Conservation (phyloP, 164 flowering plant genomes). For the Stephania japonica region DNA sequence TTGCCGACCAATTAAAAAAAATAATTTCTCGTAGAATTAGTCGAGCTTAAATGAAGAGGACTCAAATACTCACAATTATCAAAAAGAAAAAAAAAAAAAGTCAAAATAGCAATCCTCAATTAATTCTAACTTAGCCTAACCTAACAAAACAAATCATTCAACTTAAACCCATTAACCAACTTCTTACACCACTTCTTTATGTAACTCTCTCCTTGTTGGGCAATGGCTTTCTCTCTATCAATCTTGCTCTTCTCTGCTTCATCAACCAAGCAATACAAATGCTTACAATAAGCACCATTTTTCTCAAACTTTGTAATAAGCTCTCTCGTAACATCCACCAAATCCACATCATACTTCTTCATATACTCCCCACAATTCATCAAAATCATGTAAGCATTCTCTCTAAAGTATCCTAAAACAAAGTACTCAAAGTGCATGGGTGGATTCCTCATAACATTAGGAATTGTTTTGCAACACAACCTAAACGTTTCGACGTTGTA, state of each 20-base stretch:
- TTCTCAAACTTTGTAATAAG: background rate
- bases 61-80: too few species aligned
- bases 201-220: background rate
- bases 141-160: too few species aligned
- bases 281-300: background rate
- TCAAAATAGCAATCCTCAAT: too few species aligned
- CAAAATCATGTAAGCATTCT: slow-evolving; percentile 15
- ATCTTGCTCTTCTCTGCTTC: background rate
- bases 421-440: slow-evolving; percentile 28
- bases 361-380: slow-evolving; percentile 10
- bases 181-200: background rate
- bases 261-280: background rate
- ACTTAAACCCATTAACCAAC: background rate
- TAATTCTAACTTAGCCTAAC: too few species aligned
- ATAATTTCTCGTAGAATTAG: too few species aligned
- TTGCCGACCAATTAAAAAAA: too few species aligned
- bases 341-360: background rate
- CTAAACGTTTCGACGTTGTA: slow-evolving; percentile 21
- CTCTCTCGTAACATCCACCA: background rate
- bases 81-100: too few species aligned
- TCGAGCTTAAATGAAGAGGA: too few species aligned
- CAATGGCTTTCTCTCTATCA: background rate
- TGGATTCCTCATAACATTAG: slow-evolving; percentile 9
- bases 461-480: slow-evolving; percentile 27
- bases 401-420: slow-evolving; percentile 22